Conservation (phyloP, 495 filamentous ascomycete genomes). For the Lophiostoma macrostomum region DNA sequence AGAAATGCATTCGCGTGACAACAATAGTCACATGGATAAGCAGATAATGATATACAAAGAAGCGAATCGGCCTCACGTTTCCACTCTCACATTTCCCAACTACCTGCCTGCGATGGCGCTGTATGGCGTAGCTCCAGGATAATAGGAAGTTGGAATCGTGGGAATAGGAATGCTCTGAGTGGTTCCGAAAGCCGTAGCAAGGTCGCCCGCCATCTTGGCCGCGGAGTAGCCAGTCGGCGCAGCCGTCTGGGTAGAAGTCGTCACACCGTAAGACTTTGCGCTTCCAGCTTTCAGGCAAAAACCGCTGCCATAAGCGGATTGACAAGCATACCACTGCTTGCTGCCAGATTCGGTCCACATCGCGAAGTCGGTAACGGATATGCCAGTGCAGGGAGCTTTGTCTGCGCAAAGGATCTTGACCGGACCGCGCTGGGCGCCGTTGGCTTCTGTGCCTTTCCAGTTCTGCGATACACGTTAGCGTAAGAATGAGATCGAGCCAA, state of each 20-base stretch:
- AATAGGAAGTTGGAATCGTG: constrained; percentile 54
- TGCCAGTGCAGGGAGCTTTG: constrained; percentile 51
- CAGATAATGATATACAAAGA: no score
- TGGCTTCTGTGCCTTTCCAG: constrained; percentile 55
- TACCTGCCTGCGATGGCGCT: constrained; percentile 20
- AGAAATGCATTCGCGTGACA: no score
- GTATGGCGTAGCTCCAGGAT: constrained; percentile 42
- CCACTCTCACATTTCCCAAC: neutral
- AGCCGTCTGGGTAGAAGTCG: constrained; percentile 38
- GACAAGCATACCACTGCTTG: constrained; percentile 47
- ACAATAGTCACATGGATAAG: no score
- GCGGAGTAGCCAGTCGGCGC: constrained; percentile 50
- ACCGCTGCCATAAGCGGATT: constrained; percentile 51
- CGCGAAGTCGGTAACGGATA: constrained; percentile 55
- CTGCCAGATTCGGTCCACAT: constrained; percentile 58
- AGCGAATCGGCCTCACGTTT: no score
- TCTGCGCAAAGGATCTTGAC: constrained; percentile 49
- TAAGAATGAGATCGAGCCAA: no score
- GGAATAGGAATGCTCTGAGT: constrained; percentile 53
- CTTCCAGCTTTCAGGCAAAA: constrained; percentile 44
- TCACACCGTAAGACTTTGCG: constrained; percentile 37
- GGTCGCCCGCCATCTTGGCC: constrained; percentile 49
- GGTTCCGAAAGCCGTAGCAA: constrained; percentile 46
- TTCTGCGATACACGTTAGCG: no score
- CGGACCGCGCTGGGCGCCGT: constrained; percentile 51